phyloP scores from a whole-genome alignment of 805 yeast species.

The Nakazawaea laoshanensis region DNA sequence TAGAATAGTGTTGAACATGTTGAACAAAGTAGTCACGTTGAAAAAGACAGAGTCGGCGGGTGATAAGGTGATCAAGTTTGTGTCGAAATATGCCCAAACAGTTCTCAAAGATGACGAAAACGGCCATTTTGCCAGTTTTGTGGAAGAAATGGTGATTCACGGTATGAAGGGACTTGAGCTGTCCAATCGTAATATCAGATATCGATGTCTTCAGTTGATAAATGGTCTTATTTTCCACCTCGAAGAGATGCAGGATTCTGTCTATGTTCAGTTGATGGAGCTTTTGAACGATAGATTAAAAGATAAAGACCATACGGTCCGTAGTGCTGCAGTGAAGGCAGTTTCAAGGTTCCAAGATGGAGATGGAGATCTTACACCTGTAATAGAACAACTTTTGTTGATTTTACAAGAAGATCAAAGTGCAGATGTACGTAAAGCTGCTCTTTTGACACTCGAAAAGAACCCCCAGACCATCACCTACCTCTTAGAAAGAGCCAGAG shows the following conservation, averaged over 20 bases:
- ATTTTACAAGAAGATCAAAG: constrained; percentile 70
- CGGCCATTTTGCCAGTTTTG: constrained; percentile 39
- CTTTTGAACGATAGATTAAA: constrained; percentile 54
- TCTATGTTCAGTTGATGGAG: constrained; percentile 55
- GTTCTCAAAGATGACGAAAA: constrained; percentile 27
- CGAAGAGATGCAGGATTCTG: constrained; percentile 66
- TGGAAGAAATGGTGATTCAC: constrained; percentile 55
- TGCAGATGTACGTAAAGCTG: constrained; percentile 86
- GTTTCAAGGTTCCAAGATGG: constrained; percentile 69
- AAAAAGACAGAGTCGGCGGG: constrained; percentile 66
- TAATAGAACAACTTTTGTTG: constrained; percentile 36
- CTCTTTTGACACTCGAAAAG: constrained; percentile 61
- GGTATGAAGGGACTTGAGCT: constrained; percentile 74
- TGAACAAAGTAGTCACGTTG: constrained; percentile 58
- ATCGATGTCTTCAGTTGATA: constrained; percentile 67
- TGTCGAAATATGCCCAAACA: constrained; percentile 48
- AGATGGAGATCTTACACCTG: constrained; percentile 27
- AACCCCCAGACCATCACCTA: constrained; percentile 42
- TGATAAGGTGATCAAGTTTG: constrained; percentile 66
- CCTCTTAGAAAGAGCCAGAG: constrained; percentile 77
- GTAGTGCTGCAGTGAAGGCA: constrained; percentile 80
- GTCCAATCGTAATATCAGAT: constrained; percentile 68
- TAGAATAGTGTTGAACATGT: constrained; percentile 46
- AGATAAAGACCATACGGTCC: constrained; percentile 69
- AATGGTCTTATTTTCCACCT: constrained; percentile 65